Evolutionary conservation across 192 early-diverging fungal genomes (phyloP).

Genomic region (Linnemannia hyalina): DNA sequence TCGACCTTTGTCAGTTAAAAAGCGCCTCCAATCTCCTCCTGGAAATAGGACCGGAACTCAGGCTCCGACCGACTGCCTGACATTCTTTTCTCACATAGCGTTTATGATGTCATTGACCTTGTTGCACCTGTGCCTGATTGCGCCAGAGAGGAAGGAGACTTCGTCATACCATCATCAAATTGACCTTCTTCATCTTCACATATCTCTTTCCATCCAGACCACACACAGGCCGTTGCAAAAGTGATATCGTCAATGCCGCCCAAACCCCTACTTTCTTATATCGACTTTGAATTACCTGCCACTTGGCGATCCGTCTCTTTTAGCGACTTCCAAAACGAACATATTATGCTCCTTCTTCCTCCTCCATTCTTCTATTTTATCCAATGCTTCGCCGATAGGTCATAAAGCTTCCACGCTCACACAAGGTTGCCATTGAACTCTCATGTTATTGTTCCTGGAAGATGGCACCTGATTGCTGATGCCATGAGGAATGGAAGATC

Average conservation of each 20-base stretch:
- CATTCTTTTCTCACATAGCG: not conserved
- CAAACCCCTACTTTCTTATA: not conserved
- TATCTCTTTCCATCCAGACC: too few relatives aligned
- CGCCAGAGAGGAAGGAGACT: too few relatives aligned
- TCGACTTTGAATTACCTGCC: not conserved
- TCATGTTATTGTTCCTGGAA: not conserved
- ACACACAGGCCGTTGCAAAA: not conserved
- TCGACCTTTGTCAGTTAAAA: not conserved
- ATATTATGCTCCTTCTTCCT: not conserved
- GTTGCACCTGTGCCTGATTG: too few relatives aligned
- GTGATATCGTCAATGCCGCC: not conserved
- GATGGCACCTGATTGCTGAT: not conserved
- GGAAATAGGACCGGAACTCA: too few relatives aligned
- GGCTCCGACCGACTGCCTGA: not conserved
- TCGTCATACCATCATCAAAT: not conserved
- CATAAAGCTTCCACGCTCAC: not conserved
- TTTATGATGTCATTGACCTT: not conserved
- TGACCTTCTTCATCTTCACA: not conserved
- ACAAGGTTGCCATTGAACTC: not conserved
- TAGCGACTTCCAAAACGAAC: not conserved
- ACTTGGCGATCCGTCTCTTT: not conserved
- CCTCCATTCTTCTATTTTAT: not conserved
- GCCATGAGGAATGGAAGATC: not conserved
- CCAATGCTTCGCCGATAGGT: not conserved
- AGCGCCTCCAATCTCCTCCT: not conserved